Evolutionary conservation across 805 yeast species (phyloP), one percentile per base, ranked within the genome.

Genomic region (Metschnikowia koreensis): DNA sequence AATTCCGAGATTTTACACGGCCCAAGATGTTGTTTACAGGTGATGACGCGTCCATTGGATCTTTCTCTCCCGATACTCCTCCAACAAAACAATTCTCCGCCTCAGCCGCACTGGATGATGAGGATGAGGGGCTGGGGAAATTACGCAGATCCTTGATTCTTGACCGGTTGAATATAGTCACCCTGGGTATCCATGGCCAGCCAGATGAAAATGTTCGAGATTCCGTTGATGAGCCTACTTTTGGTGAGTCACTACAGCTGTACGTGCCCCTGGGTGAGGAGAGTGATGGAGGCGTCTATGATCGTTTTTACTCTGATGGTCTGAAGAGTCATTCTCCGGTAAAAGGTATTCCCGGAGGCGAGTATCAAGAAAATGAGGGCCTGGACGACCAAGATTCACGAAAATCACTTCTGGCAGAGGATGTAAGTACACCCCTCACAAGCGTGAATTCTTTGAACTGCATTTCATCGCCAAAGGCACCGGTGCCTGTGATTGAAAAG

Each of bases 41-140:
- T 8, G 73, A 68, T 48, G 52, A 59, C 13, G 46, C 50, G n/a
- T 68, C 73, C 15, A 69, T 71, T n/a, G 75, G 75, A 1, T 65
- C 71, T 10, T 70, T 58, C 49, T 69, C 74, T 6, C 74, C 74
- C 0, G 74, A 70, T 46, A 70, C 75, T 2, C 75, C 75, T 1
- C 66, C 65, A 3, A 11, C 53, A 26, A 33, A 48, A n/a, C 46
- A 43, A 10, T 44, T 42, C 31, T 8, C 46, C 6, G 34, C 37
- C 12, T 22, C 38, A 4, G n/a, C 15, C 15, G 27, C 33, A 7
- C 45, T 38, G 9, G 52, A 47, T 7, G 49, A 33, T 6, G 49
- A 41, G 38, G 58, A 53, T 2, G 54, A 51, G 12, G 46, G 40
- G 12, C 41, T 22, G 9, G 51, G 44, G 9, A 50, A 57, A 12